Evolutionary conservation across 1,139 yeast species (phyloP), one percentile per base, ranked within the genome.

Genomic region (Suhomyces panamericanus): DNA sequence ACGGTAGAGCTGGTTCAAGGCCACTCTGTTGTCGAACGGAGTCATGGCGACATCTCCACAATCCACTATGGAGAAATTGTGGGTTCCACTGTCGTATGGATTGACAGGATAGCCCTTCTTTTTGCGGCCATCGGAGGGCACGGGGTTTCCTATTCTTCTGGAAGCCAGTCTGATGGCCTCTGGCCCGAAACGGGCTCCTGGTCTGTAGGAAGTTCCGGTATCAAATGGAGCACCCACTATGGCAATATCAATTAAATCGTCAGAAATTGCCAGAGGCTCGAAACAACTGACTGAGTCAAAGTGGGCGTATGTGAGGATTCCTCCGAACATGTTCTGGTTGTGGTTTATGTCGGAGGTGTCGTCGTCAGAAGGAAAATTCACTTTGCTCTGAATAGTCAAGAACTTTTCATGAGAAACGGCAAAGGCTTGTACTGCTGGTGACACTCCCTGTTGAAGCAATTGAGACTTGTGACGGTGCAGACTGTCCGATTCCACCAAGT

Each of bases 31-130:
- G 51, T 78, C 83, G 50, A 77, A 77, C 13, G 83, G 82, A 1
- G 76, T 72, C 76, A 78, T 70, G 17, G 81, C 77, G 10, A 78
- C 75, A 55, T 78, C 83, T 6, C 83, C 83, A 58, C 83, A 78
- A 53, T 78, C 83, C 4, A 78, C 67, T 24, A 72, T 64, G 6
- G 68, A 51, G 24, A 60, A 59, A 48, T 70, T 69, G 49, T 69
- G 75, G 31, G 62, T 55, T 24, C 17, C 39, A 2, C 41, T 33
- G 34, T 62, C 59, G 43, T 63, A 64, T 1, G 70, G 70, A 44
- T 66, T 57, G 2, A 57, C 29, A 1, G 46, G 47, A 26, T 43
- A 51, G 15, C 39, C 50, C 33, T 54, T 53, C 27, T 36, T 41
- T 14, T 26, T 15, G 7, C 55, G 46, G 41, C 58, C 53, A 24